Evolutionary conservation across 148 eudicot species (phyloP).

Genomic region (Heliamphora exappendiculata): DNA sequence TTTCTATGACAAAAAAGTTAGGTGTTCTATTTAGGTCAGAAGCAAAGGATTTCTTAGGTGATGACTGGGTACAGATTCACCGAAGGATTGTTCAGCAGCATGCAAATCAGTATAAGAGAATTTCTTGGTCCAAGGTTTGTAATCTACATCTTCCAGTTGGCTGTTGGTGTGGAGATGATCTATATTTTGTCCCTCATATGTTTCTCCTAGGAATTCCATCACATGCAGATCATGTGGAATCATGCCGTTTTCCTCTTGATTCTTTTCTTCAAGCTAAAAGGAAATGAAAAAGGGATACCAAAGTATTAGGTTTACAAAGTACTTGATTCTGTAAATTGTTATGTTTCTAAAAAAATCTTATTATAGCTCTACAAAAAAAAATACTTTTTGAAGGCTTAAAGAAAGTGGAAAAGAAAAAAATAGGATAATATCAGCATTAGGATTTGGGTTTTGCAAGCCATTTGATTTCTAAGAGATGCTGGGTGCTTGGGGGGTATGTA

Average conservation of each 20-base stretch:
- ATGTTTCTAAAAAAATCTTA: background rate
- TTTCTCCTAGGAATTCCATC: background rate
- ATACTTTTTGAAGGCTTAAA: too few relatives aligned
- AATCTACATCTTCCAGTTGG: constrained; percentile 1
- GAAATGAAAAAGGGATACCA: background rate
- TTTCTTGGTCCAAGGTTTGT: constrained; percentile 87
- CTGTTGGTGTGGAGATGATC: background rate
- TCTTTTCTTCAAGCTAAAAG: background rate
- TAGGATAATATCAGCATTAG: background rate
- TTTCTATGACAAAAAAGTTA: background rate
- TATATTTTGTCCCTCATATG: background rate
- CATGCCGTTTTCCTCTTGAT: background rate
- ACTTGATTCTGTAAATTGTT: background rate
- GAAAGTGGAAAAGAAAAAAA: background rate
- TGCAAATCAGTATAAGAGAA: constrained; percentile 93
- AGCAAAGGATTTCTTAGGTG: constrained; percentile 85
- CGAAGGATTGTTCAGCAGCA: constrained; percentile 92
- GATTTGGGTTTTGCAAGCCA: background rate
- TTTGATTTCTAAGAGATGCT: background rate
- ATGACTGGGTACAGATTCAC: constrained; percentile 98
- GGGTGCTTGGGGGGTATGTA: background rate
- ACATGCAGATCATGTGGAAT: background rate
- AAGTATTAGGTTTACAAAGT: background rate
- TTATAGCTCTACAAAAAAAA: background rate
- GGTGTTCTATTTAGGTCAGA: constrained; percentile 64